These are phyloP conservation scores for Chimonanthus praecox DNA, from an alignment of 164 flowering plant species.

Conservation along the genomic window DNA sequence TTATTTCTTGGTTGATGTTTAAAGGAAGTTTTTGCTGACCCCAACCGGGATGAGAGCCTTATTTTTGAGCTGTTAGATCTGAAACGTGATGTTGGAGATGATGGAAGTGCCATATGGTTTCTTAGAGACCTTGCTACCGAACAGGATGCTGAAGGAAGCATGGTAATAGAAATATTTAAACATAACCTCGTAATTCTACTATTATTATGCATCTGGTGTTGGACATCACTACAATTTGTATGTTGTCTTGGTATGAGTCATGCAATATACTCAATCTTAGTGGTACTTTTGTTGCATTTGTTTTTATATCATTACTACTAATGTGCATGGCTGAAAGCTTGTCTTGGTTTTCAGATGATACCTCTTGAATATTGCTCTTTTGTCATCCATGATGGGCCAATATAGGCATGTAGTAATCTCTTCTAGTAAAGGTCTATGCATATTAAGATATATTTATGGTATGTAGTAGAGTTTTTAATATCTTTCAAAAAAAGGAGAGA, in stretches of 20 bases:
- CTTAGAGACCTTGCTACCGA: conserved; percentile 82
- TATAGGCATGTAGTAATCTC: not conserved
- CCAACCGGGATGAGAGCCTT: conserved; percentile 76
- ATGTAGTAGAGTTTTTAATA: no score
- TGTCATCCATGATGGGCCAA: not conserved
- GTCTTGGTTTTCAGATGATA: not conserved
- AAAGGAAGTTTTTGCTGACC: conserved; percentile 85
- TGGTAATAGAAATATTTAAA: conserved; percentile 27
- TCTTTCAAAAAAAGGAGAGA: no score
- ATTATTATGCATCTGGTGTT: not conserved
- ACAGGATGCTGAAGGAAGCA: conserved; percentile 67
- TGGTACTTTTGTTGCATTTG: not conserved
- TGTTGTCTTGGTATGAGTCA: not conserved
- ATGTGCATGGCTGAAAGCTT: no score
- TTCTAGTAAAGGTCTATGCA: no score
- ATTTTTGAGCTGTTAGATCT: conserved; percentile 71
- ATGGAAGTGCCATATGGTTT: conserved; percentile 74
- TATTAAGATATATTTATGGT: no score
- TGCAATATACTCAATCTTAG: no score
- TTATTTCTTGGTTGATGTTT: not conserved
- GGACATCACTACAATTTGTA: not conserved
- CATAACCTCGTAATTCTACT: not conserved
- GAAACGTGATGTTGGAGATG: conserved; percentile 65
- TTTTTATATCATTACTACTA: no score
- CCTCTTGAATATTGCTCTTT: not conserved